A percentile compares a stretch with the other conserved stretches of the same genome.
Conservation (phyloP, 2,329 filamentous ascomycete species). For the Dryadomyces quercus-mongolicae region DNA sequence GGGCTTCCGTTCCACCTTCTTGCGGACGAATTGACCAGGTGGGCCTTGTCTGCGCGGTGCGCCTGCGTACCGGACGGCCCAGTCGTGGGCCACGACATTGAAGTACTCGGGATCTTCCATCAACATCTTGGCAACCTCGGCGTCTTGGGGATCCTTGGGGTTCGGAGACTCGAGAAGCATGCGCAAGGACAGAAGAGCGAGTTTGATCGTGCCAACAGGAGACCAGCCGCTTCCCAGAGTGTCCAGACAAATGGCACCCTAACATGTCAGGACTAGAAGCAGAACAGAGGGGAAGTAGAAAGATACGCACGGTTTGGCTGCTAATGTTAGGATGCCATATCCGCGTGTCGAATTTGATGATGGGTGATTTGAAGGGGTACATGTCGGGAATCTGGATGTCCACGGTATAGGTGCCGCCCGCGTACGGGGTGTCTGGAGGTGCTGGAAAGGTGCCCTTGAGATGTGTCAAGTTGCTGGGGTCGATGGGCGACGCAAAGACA, state of each 20-base stretch:
- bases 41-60: constrained; percentile 43
- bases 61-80: constrained; percentile 74
- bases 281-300: neutral
- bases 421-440: constrained; percentile 87
- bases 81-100: constrained; percentile 71
- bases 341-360: constrained; percentile 84
- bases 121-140: constrained; percentile 87
- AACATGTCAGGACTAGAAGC: neutral
- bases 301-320: constrained; percentile 66
- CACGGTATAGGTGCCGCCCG: constrained; percentile 69
- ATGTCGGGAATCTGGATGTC: constrained; percentile 79
- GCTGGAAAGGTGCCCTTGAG: constrained; percentile 74
- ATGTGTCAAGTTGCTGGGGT: constrained; percentile 62
- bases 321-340: constrained; percentile 98
- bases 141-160: constrained; percentile 92
- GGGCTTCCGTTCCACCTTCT: constrained; percentile 39
- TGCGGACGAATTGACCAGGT: constrained; percentile 31
- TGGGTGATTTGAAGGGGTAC: constrained; percentile 87
- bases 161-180: constrained; percentile 88
- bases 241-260: constrained; percentile 96
- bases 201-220: constrained; percentile 92
- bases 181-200: constrained; percentile 82
- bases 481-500: constrained; percentile 55
- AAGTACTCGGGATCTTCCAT: constrained; percentile 69
- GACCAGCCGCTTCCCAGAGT: constrained; percentile 87